phyloP scores from a whole-genome alignment of 257 asterid genomes.

The Solanum phureja region DNA sequence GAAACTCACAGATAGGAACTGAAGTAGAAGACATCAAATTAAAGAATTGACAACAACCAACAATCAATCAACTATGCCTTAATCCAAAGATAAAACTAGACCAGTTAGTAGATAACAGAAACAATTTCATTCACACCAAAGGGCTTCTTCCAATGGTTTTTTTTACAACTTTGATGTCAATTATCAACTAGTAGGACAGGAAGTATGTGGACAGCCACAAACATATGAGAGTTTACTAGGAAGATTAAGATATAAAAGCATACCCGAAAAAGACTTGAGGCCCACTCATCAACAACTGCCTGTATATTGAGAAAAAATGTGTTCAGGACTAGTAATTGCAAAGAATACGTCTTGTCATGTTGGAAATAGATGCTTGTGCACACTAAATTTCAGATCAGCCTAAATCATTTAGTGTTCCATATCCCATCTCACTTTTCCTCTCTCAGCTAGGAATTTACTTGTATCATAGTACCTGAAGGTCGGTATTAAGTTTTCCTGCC shows the following conservation, averaged over 20 bases:
- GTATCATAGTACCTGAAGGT: slow-evolving; percentile 65
- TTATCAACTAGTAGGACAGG: neutral
- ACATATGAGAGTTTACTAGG: neutral
- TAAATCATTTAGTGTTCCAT: neutral
- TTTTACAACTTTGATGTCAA: neutral
- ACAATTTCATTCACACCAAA: neutral
- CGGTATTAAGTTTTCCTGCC: slow-evolving; percentile 76
- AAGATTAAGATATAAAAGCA: slow-evolving; percentile 17
- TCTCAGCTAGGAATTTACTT: slow-evolving; percentile 1
- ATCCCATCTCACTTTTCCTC: neutral
- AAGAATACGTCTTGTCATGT: neutral
- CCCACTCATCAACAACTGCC: slow-evolving; percentile 98
- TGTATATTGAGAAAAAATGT: slow-evolving; percentile 21
- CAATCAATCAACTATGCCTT: neutral
- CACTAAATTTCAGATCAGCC: neutral
- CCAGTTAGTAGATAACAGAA: neutral
- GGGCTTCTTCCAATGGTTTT: neutral
- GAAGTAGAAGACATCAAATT: neutral
- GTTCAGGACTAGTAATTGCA: slow-evolving; percentile 8
- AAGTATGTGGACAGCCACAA: neutral
- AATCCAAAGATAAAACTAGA: neutral
- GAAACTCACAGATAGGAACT: neutral
- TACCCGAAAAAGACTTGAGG: slow-evolving; percentile 98
- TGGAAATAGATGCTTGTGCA: neutral
- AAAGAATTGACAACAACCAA: neutral